Evolutionary conservation across 768 basidiomycete species (phyloP).

Genomic region (Boletus subparvulus): DNA sequence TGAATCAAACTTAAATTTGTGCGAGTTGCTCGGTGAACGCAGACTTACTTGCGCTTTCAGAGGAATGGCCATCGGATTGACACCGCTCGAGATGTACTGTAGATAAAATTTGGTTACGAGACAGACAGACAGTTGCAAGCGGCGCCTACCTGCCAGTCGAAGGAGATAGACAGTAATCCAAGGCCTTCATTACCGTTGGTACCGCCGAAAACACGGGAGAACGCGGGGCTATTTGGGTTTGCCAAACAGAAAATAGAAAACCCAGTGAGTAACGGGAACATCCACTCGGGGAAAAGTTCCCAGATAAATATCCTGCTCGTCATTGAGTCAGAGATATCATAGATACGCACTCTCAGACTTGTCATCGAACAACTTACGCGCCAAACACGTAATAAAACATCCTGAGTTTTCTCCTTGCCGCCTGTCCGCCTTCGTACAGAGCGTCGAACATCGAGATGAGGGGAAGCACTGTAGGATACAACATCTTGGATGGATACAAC

Average conservation of each 20-base stretch:
- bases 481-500: slow-evolving; percentile 46
- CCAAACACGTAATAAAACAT: slow-evolving; percentile 24
- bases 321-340: background rate
- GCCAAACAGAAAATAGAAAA: slow-evolving; percentile 63
- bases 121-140: background rate
- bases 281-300: slow-evolving; percentile 28
- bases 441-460: slow-evolving; percentile 29
- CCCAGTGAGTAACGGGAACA: slow-evolving; percentile 63
- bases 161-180: slow-evolving; percentile 57
- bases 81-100: slow-evolving; percentile 29
- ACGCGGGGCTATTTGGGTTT: slow-evolving; percentile 32
- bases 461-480: slow-evolving; percentile 38
- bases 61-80: slow-evolving; percentile 55
- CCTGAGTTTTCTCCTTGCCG: slow-evolving; percentile 41
- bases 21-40: background rate
- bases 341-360: slow-evolving; percentile 6
- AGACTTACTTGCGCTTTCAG: slow-evolving; percentile 46
- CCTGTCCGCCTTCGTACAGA: slow-evolving; percentile 42
- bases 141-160: slow-evolving; percentile 51
- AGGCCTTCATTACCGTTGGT: slow-evolving; percentile 66
- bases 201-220: slow-evolving; percentile 60
- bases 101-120: background rate
- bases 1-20: background rate
- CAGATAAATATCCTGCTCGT: slow-evolving; percentile 35
- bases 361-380: slow-evolving; percentile 25